A percentile compares a stretch with the other conserved stretches of the same genome.
These are phyloP conservation scores for Aspergillus tubingensis DNA, from an alignment of 2,329 filamentous ascomycete species.

Conservation along the genomic window DNA sequence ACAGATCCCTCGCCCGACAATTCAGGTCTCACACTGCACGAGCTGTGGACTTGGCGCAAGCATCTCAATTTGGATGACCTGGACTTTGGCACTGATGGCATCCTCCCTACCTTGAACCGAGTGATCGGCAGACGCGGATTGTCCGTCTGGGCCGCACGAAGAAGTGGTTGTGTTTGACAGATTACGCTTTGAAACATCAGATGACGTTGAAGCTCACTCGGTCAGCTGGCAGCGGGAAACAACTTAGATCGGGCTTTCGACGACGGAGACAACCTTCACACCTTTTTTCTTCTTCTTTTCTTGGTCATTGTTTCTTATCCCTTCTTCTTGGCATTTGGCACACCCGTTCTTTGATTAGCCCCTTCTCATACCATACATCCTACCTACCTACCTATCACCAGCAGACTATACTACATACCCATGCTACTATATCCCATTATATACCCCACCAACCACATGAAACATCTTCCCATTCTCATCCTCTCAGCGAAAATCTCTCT, in stretches of 20 bases:
- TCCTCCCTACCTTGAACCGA: constrained; percentile 46
- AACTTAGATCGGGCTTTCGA: not conserved
- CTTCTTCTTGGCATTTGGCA: not conserved
- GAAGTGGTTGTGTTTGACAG: constrained; percentile 28
- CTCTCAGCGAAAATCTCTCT: no score
- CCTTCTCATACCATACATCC: not conserved
- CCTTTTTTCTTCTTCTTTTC: not conserved
- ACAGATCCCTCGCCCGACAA: constrained; percentile 18
- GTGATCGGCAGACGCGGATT: constrained; percentile 53
- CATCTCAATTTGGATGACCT: constrained; percentile 57
- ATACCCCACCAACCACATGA: not conserved
- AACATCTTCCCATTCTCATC: not conserved
- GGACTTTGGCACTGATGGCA: constrained; percentile 52
- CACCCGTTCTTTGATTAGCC: not conserved
- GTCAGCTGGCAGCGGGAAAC: not conserved
- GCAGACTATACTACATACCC: no score
- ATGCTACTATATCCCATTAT: not conserved
- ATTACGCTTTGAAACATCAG: not conserved
- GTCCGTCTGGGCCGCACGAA: constrained; percentile 50
- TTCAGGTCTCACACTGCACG: constrained; percentile 36
- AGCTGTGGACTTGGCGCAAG: constrained; percentile 46
- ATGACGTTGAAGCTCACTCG: constrained; percentile 3
- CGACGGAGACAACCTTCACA: not conserved
- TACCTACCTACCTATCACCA: not conserved
- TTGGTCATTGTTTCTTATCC: not conserved